phyloP scores from a whole-genome alignment of 73 alveolate genomes.

The Uronychia setigera region DNA sequence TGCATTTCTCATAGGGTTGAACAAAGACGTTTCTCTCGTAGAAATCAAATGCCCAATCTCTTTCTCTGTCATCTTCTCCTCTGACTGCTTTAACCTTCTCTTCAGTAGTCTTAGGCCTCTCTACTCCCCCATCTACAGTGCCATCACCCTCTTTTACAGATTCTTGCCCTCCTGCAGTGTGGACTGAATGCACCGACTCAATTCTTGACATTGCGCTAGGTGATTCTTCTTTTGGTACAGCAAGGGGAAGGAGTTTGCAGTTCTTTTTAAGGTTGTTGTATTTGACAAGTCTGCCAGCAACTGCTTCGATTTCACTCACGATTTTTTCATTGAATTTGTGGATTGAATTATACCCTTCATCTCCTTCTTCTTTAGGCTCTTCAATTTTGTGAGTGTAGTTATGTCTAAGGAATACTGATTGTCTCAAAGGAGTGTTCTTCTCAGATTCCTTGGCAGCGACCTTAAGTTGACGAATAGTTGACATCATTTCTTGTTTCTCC shows the following conservation, averaged over 20 bases:
- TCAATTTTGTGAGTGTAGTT: background rate
- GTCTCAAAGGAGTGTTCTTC: conserved; percentile 2
- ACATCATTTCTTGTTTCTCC: background rate
- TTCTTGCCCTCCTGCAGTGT: background rate
- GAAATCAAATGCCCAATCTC: background rate
- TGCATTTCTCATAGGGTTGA: background rate
- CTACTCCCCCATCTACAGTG: background rate
- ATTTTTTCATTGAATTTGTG: background rate
- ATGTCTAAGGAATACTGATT: background rate
- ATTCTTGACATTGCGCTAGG: background rate
- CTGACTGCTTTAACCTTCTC: background rate
- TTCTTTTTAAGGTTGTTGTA: background rate
- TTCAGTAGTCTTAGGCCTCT: background rate
- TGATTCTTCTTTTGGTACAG: background rate
- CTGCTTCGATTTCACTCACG: background rate
- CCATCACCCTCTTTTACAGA: background rate
- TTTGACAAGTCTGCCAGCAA: background rate
- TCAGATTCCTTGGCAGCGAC: background rate
- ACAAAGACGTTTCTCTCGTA: background rate
- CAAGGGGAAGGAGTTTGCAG: background rate
- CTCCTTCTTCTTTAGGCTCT: background rate
- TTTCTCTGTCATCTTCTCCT: background rate
- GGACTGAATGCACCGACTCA: background rate
- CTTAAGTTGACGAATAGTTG: background rate
- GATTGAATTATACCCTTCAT: background rate